Evolutionary conservation across 371 early-diverging fungal species (phyloP), one percentile per base, ranked within the genome.

Genomic region (Parasitella parasitica): DNA sequence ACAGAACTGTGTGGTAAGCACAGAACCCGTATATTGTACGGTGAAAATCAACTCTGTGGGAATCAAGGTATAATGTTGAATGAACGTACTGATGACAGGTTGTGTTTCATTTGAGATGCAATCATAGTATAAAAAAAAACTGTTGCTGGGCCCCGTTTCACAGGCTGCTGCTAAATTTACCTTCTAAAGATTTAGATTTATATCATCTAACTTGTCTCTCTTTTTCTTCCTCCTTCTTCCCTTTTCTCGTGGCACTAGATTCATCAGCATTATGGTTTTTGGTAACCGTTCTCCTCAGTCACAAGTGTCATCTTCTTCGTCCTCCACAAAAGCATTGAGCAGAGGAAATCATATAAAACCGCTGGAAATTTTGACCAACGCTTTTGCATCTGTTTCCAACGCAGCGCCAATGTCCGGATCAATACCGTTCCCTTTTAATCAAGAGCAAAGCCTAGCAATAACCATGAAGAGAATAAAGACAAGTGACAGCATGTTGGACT

Each of bases 351-450:
- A 48, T 26, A 48, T 48, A 48, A 48, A 48, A 27, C 48, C 48
- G 27, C 9, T 48, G 48, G 15, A 48, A 26, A 48, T 48, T 27
- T 48, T 48, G 48, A 48, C 48, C 0, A 48, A 48, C 34, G n/a
- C 49, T 22, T 20, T 48, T 24, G n/a, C 38, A 32, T 57, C 43
- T 46, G 26, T 57, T 41, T 56, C 18, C 28, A 32, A 24, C 30
- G 34, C 48, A 24, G 32, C 58, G 2, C 46, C 58, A 16, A 49
- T 58, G 49, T 58, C 54, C 12, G 37, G 26, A 24, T 54, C 58
- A 18, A 48, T 60, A 5, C 53, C 53, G 30, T 60, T 60, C 15
- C 59, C 59, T 16, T 36, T 60, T 3, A 54, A 60, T 34, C 22
- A 52, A 32, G 43, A 16, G 8, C 43, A 38, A 1, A 27, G 38